Evolutionary conservation across 2,329 filamentous ascomycete species (phyloP).

Genomic region (Fusarium sp.): DNA sequence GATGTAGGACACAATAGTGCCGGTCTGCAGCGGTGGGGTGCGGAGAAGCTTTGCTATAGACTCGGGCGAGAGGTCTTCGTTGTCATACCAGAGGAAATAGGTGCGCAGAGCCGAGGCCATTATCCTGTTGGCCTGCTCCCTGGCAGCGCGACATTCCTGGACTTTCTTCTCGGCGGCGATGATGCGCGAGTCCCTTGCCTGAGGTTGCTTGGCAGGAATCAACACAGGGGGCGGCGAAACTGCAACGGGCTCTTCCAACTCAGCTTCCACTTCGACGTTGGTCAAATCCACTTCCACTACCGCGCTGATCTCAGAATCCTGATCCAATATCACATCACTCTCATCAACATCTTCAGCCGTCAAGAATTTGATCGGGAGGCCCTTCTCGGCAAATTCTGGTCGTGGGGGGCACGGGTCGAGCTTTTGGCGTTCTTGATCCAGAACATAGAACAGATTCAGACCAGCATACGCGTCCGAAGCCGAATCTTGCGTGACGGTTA

Average conservation of each 20-base stretch:
- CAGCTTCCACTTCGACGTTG: slow-evolving; percentile 28
- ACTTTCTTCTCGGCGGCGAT: slow-evolving; percentile 57
- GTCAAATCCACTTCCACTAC: slow-evolving; percentile 39
- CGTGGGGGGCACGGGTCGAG: slow-evolving; percentile 78
- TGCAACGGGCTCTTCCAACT: not conserved
- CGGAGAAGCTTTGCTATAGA: slow-evolving; percentile 68
- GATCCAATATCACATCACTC: slow-evolving; percentile 51
- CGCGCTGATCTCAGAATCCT: slow-evolving; percentile 46
- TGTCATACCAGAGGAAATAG: slow-evolving; percentile 73
- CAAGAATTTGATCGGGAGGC: slow-evolving; percentile 70
- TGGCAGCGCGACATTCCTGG: slow-evolving; percentile 49
- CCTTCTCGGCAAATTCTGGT: slow-evolving; percentile 76
- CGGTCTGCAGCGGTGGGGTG: slow-evolving; percentile 67
- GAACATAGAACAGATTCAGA: slow-evolving; percentile 76
- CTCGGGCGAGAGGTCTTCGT: slow-evolving; percentile 60
- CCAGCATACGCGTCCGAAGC: slow-evolving; percentile 88
- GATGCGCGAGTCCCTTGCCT: slow-evolving; percentile 54
- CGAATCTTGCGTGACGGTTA: slow-evolving; percentile 66
- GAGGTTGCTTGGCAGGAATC: not conserved
- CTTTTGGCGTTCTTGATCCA: slow-evolving; percentile 75
- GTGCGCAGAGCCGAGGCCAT: slow-evolving; percentile 60
- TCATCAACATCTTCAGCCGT: slow-evolving; percentile 26
- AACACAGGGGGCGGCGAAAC: slow-evolving; percentile 1
- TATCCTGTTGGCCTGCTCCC: slow-evolving; percentile 40
- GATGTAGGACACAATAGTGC: slow-evolving; percentile 71